A percentile compares a stretch with the other conserved stretches of the same genome.
phyloP scores from a whole-genome alignment of 345 rosid species.

The Syzygium aromaticum region DNA sequence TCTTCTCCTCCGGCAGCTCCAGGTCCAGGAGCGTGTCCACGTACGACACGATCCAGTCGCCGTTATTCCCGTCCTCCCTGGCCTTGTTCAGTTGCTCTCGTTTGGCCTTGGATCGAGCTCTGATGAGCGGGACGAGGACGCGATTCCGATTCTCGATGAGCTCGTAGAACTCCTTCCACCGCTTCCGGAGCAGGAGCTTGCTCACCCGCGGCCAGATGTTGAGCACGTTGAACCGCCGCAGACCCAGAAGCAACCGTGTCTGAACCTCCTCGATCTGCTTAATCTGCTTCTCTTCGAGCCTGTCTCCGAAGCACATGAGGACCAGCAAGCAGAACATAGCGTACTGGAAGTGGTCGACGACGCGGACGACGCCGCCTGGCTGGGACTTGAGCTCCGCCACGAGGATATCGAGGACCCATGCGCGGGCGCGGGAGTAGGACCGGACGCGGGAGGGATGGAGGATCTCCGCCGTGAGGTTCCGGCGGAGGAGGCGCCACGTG shows the following conservation, averaged over 20 bases:
- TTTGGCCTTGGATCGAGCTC: background rate
- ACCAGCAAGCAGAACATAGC: background rate
- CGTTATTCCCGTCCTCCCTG: background rate
- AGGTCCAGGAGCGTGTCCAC: constrained; percentile 1
- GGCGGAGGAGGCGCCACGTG: background rate
- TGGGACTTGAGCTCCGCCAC: background rate
- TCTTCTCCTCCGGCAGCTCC: background rate
- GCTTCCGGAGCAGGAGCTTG: background rate
- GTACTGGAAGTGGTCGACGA: constrained; percentile 1
- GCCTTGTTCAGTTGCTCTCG: background rate
- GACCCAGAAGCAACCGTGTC: background rate
- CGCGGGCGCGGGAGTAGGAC: background rate
- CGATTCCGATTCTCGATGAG: background rate
- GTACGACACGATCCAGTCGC: background rate
- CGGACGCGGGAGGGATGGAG: background rate
- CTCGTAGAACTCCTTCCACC: background rate
- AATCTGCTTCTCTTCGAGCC: background rate
- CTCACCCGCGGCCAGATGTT: background rate
- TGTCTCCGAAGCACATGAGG: background rate
- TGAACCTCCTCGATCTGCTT: background rate
- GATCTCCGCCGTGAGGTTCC: background rate
- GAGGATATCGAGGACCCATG: background rate
- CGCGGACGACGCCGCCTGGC: background rate
- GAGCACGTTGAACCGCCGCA: background rate
- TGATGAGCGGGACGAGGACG: background rate